Evolutionary conservation across 78 protist species (phyloP), one percentile per base, ranked within the genome.

Genomic region (Trichosphaerium sp.): DNA sequence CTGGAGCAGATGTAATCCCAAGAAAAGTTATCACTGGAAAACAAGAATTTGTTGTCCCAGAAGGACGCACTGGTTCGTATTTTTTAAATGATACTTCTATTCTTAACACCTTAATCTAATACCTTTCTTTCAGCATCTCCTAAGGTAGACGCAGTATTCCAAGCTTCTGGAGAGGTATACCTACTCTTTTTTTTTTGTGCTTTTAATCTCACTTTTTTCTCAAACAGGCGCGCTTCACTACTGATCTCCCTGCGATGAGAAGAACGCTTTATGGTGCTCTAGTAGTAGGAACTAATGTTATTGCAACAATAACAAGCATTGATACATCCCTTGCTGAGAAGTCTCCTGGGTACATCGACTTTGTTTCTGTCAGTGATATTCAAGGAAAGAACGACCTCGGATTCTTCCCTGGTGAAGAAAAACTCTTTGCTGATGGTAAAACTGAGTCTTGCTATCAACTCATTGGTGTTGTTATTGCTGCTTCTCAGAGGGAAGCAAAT

Each of bases 381-480:
- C 60, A 34, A 28, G 67, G 65, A 1, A 21, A 3, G 25, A 56
- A 56, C 57, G n/a, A 47, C 61, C 11, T 14, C 41, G 44, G 66
- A 1, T 7, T 39, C 35, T 51, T 2, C 21, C 1, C 47, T 49
- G 8, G 4, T 26, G 10, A 64, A 37, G 75, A 69, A 18, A 29
- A 3, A 4, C 55, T 71, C 12, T 71, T 71, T 39, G 67, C 51
- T 26, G 1, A n/a, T n/a, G n/a, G 55, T 3, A 12, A 62, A 4
- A 65, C 72, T 1, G 39, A 15, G 47, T 67, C 23, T 15, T 26
- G 1, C 18, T 77, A 78, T 23, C 73, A 56, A 55, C 12, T 47
- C 29, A 1, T 72, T 26, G 84, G 69, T 0, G 18, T 79, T n/a
- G 51, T 79, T 5, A 41, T 79, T n/a, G 84, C 84, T 26, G 58